Evolutionary conservation across 768 basidiomycete species (phyloP).

Genomic region (Flagelloscypha sp.): DNA sequence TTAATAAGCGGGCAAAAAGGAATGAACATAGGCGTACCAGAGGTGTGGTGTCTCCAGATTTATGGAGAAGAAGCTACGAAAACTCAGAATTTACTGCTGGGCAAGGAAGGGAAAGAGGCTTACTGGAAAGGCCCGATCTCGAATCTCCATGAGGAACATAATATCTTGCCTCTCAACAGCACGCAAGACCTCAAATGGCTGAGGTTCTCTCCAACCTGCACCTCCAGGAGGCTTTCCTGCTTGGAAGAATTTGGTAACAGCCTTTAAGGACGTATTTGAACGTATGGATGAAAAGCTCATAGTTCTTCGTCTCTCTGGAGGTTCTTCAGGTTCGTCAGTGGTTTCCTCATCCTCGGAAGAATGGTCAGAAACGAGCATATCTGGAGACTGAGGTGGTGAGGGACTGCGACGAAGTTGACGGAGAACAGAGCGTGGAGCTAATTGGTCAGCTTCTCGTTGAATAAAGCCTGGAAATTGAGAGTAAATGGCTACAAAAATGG

Average conservation of each 20-base stretch:
- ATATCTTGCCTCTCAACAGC: conserved; percentile 84
- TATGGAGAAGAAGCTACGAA: conserved; percentile 65
- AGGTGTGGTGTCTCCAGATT: conserved; percentile 79
- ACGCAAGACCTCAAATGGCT: conserved; percentile 65
- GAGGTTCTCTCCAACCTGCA: neutral
- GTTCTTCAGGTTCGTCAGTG: conserved; percentile 4
- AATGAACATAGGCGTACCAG: too few relatives aligned
- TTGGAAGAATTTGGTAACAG: conserved; percentile 14
- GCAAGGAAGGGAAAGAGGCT: conserved; percentile 18
- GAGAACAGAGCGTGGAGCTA: conserved; percentile 50
- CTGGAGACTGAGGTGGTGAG: conserved; percentile 23
- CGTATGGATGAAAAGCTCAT: conserved; percentile 15
- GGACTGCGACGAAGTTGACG: conserved; percentile 43
- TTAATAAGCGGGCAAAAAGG: too few relatives aligned
- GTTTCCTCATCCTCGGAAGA: conserved; percentile 13
- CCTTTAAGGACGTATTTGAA: conserved; percentile 25
- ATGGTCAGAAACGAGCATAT: conserved; percentile 13
- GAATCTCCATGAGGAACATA: conserved; percentile 72
- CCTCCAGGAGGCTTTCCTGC: too few relatives aligned
- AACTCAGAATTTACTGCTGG: conserved; percentile 1
- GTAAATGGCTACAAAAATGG: conserved; percentile 10
- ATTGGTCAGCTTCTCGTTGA: conserved; percentile 56
- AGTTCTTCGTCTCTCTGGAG: conserved; percentile 16
- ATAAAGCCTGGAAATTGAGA: conserved; percentile 42
- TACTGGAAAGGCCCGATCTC: conserved; percentile 75